These are phyloP conservation scores for Epithele typhae DNA, from an alignment of 768 basidiomycete species.

Conservation along the genomic window DNA sequence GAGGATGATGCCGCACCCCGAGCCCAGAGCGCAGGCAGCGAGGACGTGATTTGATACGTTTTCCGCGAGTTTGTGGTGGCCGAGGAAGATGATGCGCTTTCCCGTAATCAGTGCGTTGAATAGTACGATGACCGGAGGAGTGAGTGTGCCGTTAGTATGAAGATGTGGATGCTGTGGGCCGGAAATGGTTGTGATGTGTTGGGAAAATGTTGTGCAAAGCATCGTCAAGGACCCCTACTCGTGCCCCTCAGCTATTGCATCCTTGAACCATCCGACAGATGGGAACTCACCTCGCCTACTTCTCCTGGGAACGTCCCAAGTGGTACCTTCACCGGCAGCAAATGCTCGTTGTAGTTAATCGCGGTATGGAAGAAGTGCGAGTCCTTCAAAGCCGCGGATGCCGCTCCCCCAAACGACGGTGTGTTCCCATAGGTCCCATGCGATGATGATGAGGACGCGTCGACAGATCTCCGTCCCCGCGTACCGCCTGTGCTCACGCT, in stretches of 20 bases:
- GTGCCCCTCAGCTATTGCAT: too few relatives aligned
- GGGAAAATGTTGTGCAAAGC: slow-evolving; percentile 79
- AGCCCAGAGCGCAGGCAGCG: slow-evolving; percentile 89
- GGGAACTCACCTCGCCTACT: slow-evolving; percentile 82
- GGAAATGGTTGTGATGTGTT: slow-evolving; percentile 50
- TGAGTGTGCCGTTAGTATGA: slow-evolving; percentile 85
- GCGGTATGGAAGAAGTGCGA: slow-evolving; percentile 92
- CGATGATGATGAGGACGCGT: slow-evolving; percentile 71
- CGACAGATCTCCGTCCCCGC: slow-evolving; percentile 58
- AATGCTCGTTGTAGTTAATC: slow-evolving; percentile 78
- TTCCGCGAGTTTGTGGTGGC: slow-evolving; percentile 84
- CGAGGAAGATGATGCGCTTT: slow-evolving; percentile 95
- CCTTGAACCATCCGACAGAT: too few relatives aligned
- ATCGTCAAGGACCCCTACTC: slow-evolving; percentile 87
- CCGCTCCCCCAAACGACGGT: slow-evolving; percentile 16
- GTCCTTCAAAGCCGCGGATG: slow-evolving; percentile 53
- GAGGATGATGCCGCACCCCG: slow-evolving; percentile 81
- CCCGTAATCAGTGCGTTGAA: slow-evolving; percentile 95
- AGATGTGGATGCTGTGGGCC: slow-evolving; percentile 88
- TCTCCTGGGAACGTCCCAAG: slow-evolving; percentile 88
- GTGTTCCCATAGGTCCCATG: slow-evolving; percentile 31
- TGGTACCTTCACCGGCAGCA: slow-evolving; percentile 88
- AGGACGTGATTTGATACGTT: slow-evolving; percentile 90
- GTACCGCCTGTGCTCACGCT: slow-evolving; percentile 31
- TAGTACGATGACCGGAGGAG: slow-evolving; percentile 91